A percentile compares a stretch with the other conserved stretches of the same genome.
Conservation (phyloP, 306 rosid genomes). For the Pueraria montana region DNA sequence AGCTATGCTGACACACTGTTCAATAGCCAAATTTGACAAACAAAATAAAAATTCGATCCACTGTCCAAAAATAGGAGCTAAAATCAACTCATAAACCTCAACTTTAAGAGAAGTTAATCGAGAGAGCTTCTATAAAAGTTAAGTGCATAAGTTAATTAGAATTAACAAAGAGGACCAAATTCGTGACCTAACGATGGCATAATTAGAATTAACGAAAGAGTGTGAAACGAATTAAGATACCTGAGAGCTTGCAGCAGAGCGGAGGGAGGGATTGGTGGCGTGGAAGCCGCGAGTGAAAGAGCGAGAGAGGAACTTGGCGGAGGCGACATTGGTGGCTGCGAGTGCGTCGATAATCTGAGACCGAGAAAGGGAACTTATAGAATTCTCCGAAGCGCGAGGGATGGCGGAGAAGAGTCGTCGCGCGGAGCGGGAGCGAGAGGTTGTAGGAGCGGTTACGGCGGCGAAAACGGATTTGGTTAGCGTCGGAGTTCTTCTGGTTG, state of each 20-base stretch:
- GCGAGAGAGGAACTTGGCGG: slow-evolving; percentile 62
- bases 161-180: neutral
- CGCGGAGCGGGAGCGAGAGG: slow-evolving; percentile 47
- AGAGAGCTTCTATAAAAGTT: neutral
- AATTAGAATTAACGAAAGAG: neutral
- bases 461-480: slow-evolving; percentile 64
- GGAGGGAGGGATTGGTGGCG: slow-evolving; percentile 58
- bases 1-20: slow-evolving; percentile 14
- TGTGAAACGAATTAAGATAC: slow-evolving; percentile 37
- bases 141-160: neutral
- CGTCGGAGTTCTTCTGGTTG: slow-evolving; percentile 67
- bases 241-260: slow-evolving; percentile 73
- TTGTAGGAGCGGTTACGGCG: slow-evolving; percentile 50
- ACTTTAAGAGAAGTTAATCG: neutral
- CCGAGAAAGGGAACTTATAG: slow-evolving; percentile 40
- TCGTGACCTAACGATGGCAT: neutral
- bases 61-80: neutral
- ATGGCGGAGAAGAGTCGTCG: slow-evolving; percentile 38
- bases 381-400: slow-evolving; percentile 30
- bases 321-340: slow-evolving; percentile 52
- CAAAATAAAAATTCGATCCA: neutral
- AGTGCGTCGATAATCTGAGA: slow-evolving; percentile 34
- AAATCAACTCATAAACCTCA: neutral
- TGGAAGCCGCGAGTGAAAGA: slow-evolving; percentile 72
- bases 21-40: neutral